Base-by-base conservation (phyloP, 2,329 filamentous ascomycete species). In the Colletotrichum musicola region DNA sequence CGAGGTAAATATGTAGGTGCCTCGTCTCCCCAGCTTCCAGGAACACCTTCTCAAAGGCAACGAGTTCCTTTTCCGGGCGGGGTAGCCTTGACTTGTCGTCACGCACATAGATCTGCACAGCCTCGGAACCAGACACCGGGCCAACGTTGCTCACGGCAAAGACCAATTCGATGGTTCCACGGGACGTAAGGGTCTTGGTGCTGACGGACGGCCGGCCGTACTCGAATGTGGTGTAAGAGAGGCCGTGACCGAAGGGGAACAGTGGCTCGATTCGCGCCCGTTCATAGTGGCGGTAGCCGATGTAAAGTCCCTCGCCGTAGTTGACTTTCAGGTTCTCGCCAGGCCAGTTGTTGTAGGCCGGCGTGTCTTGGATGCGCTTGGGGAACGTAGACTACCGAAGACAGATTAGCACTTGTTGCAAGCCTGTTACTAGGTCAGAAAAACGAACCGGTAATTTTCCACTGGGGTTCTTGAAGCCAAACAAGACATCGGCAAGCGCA, bases 231-330 rank as follows among this genome's bases (percentile, higher is more conserved):
- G 91, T 93, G 77, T 94, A 94, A 0, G 90, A 92, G 7, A 94
- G 83, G 1, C 92, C 92, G 75, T 93, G 90, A 12, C 92, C 92
- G 72, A 94, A 94, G 30, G 90, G 84, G 79, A 93, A 94, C 0
- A 92, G 82, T 0, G 90, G 89, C 5, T 83, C 79, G 57, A 90
- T 84, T 27, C 83, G 82, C 13, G 83, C 80, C 20, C 86, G 86
- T 73, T 94, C 91, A 77, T 92, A 93, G 78, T 92, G 90, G 18
- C 88, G 82, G 79, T 94, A 94, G 2, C 92, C 92, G 62, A 94
- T 87, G 78, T 89, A 92, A 13, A 94, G 79, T 14, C 90, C 91
- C 77, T 94, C 92, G 60, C 90, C 90, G 75, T 94, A 94, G 1
- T 90, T 77, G 0, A 91, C 89, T 72, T 88, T 85, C 55, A 87